Evolutionary conservation across 2,329 filamentous ascomycete species (phyloP).

Genomic region (Zasmidium citrigriseum): DNA sequence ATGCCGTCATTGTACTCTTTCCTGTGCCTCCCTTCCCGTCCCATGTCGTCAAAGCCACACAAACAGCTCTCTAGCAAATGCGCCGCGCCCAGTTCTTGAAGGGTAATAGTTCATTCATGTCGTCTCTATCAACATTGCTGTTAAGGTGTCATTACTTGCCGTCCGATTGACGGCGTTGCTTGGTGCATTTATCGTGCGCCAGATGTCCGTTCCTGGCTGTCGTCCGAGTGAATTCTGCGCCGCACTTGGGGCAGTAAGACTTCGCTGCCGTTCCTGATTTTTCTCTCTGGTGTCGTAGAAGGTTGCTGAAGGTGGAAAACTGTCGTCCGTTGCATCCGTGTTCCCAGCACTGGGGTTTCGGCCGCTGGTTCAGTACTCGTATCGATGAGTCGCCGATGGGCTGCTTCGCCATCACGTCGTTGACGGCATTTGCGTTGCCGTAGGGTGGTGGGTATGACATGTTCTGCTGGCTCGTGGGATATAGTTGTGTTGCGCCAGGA

Average conservation of each 20-base stretch:
- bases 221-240: conserved; percentile 89
- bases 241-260: conserved; percentile 85
- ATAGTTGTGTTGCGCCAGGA: conserved; percentile 27
- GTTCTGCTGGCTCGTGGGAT: conserved; percentile 21
- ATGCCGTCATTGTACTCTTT: not conserved
- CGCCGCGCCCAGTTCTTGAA: not conserved
- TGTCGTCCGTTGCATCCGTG: conserved; percentile 94
- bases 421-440: conserved; percentile 25
- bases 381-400: conserved; percentile 29
- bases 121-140: conserved; percentile 6
- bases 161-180: conserved; percentile 61
- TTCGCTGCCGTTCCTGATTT: conserved; percentile 91
- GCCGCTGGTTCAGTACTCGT: conserved; percentile 45
- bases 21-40: too few species aligned
- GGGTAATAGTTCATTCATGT: not conserved
- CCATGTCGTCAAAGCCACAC: too few species aligned
- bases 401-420: conserved; percentile 25
- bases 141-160: conserved; percentile 23
- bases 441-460: conserved; percentile 26
- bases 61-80: not conserved
- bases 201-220: conserved; percentile 85
- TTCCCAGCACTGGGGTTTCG: conserved; percentile 97
- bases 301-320: conserved; percentile 95
- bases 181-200: conserved; percentile 82
- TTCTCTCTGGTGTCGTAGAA: conserved; percentile 88